These are phyloP conservation scores for Phytophthora boehmeriae DNA, from an alignment of 352 stramenopile species.

Conservation along the genomic window DNA sequence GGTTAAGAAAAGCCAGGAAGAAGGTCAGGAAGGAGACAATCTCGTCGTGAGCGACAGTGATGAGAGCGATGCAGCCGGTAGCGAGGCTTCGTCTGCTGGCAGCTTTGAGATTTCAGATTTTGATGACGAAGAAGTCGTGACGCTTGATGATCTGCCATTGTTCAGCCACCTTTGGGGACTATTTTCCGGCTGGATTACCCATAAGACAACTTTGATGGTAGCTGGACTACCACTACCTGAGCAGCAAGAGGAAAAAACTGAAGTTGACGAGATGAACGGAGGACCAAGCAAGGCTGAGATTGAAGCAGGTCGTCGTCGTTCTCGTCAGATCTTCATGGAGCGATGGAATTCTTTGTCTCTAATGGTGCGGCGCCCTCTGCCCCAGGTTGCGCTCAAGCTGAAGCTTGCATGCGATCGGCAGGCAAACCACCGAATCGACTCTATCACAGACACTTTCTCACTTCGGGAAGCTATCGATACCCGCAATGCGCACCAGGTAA, in stretches of 20 bases:
- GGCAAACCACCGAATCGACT: constrained; percentile 58
- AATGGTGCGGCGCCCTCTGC: constrained; percentile 59
- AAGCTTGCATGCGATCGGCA: constrained; percentile 60
- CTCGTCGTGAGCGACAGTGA: constrained; percentile 80
- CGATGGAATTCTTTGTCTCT: constrained; percentile 72
- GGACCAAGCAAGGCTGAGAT: constrained; percentile 40
- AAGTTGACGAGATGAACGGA: constrained; percentile 9
- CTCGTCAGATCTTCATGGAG: constrained; percentile 60
- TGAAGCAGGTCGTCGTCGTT: constrained; percentile 43
- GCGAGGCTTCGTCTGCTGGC: constrained; percentile 49
- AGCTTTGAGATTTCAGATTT: constrained; percentile 73
- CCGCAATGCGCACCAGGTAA: constrained; percentile 63
- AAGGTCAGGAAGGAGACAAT: constrained; percentile 35
- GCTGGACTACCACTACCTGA: constrained; percentile 37
- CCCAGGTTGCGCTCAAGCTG: constrained; percentile 56
- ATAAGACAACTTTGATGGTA: constrained; percentile 70
- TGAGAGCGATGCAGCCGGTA: constrained; percentile 58
- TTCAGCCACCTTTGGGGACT: constrained; percentile 80
- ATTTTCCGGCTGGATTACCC: constrained; percentile 71
- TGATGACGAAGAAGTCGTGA: constrained; percentile 75
- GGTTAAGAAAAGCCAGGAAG: constrained; percentile 47
- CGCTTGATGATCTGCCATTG: constrained; percentile 66
- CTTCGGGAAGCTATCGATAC: constrained; percentile 73
- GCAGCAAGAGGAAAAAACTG: constrained; percentile 20
- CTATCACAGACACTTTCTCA: constrained; percentile 59